Percentiles rank a stretch among this genome's conserved stretches.
Evolutionary conservation across 2,329 filamentous ascomycete genomes (phyloP).

Genomic region (Beauveria brongniartii): DNA sequence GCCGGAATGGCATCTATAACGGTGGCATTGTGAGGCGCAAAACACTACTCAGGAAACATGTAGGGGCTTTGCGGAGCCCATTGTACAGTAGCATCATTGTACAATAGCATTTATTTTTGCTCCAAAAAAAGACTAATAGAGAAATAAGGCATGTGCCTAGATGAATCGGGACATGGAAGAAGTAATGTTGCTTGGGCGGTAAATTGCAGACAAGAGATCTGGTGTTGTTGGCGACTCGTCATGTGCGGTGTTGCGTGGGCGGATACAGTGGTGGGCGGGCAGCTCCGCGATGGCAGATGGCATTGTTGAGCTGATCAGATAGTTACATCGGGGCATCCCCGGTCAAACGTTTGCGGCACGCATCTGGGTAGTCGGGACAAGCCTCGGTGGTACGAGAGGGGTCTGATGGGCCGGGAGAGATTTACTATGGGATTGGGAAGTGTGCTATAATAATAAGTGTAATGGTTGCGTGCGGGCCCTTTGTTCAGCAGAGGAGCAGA

Average conservation of each 20-base stretch:
- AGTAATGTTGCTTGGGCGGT: not conserved
- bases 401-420: not conserved
- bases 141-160: not conserved
- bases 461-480: too few species aligned
- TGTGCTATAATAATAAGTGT: too few species aligned
- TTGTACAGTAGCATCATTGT: not conserved
- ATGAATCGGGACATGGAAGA: not conserved
- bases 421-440: too few species aligned
- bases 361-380: not conserved
- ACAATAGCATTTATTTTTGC: not conserved
- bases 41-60: not conserved
- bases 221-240: too few species aligned
- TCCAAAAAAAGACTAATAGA: not conserved
- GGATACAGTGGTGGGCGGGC: too few species aligned
- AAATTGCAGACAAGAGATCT: too few species aligned
- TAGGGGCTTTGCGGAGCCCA: not conserved
- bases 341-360: too few species aligned
- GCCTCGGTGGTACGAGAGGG: slow-evolving; percentile 1
- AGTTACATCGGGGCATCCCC: too few species aligned
- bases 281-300: too few species aligned
- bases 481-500: too few species aligned
- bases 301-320: slow-evolving; percentile 6
- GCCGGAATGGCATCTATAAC: slow-evolving; percentile 33
- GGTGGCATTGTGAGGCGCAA: not conserved
- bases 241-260: too few species aligned